Evolutionary conservation across 257 asterid genomes (phyloP).

Genomic region (Solanum lycopersicoides): DNA sequence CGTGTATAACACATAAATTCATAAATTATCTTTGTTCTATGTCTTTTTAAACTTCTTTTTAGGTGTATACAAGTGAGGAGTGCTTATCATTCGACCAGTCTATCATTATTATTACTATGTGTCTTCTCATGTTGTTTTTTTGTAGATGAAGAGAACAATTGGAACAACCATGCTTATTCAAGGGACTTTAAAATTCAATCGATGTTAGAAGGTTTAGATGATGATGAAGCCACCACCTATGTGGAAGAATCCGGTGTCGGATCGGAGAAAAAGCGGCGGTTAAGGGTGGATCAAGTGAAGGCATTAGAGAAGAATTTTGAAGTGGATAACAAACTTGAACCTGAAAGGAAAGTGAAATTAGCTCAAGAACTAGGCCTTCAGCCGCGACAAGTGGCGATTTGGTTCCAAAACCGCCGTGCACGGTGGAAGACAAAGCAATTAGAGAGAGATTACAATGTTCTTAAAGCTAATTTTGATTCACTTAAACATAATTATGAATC

Average conservation of each 20-base stretch:
- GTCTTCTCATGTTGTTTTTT: neutral
- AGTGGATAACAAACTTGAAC: conserved; percentile 81
- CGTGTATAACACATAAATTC: neutral
- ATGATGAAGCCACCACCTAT: conserved; percentile 43
- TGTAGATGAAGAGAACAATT: conserved; percentile 41
- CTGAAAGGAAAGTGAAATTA: conserved; percentile 72
- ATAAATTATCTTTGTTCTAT: too few relatives aligned
- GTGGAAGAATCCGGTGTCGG: conserved; percentile 51
- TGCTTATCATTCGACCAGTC: neutral
- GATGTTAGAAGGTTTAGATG: conserved; percentile 67
- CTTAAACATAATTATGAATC: conserved; percentile 43
- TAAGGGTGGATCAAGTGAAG: conserved; percentile 69
- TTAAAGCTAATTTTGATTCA: conserved; percentile 53
- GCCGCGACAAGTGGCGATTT: conserved; percentile 92
- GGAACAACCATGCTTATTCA: conserved; percentile 27
- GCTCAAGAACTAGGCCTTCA: conserved; percentile 81
- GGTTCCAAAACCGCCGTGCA: conserved; percentile 95
- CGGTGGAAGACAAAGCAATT: conserved; percentile 80
- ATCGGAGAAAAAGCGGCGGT: conserved; percentile 61
- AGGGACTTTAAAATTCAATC: conserved; percentile 44
- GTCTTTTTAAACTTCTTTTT: neutral
- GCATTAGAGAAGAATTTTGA: conserved; percentile 85
- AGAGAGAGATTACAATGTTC: conserved; percentile 64
- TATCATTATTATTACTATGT: neutral
- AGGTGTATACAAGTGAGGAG: neutral